Base-by-base conservation (phyloP, 1,284 basidiomycete species). In the Ceratobasidium sp. region DNA sequence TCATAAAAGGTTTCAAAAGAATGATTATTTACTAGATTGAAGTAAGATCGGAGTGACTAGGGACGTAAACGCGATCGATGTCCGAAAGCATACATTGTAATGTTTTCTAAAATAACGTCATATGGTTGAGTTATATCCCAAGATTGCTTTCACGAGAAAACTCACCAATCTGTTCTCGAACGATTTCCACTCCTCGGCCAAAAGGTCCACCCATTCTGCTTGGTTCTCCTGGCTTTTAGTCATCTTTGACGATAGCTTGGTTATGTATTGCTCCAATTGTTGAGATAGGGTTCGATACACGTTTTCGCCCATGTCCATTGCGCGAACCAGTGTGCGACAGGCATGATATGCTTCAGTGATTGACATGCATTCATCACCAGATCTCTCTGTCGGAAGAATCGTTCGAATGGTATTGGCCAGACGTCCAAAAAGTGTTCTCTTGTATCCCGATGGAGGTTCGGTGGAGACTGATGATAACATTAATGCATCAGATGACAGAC, bases 161-260 rank as follows among this genome's bases (percentile, higher is more conserved):
- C 89, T 79, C 77, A 90, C 89, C 74, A 90, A 83, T 76, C 85
- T 84, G 39, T 79, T 80, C 76, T 90, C 87, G 58, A 89, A 90
- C 89, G 88, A 90, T 23, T 81, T 80, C 76, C 88, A 89, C 0
- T 79, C 77, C 16, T 82, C 79, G 1, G 86, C 86, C 72, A 92
- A 87, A 12, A 80, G 78, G 0, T 76, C 75, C 5, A 91, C 79
- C 86, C 89, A 92, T 4, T 81, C 79, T 32, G 82, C 80, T 32
- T 79, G 77, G 4, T 67, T 58, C 12, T 75, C 75, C 18, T 72
- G 67, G 5, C 75, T 61, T 2, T 70, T 30, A 2, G 90, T 83
- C 6, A 79, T 78, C 14, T 73, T 79, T 5, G 80, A 80, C 9
- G 90, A 70, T 1, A 77, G 76, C 12, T 77, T 76, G 23, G 85